Percentiles rank a stretch among this genome's conserved stretches.
Conservation (phyloP, 345 rosid species). For the Citrus glauca region DNA sequence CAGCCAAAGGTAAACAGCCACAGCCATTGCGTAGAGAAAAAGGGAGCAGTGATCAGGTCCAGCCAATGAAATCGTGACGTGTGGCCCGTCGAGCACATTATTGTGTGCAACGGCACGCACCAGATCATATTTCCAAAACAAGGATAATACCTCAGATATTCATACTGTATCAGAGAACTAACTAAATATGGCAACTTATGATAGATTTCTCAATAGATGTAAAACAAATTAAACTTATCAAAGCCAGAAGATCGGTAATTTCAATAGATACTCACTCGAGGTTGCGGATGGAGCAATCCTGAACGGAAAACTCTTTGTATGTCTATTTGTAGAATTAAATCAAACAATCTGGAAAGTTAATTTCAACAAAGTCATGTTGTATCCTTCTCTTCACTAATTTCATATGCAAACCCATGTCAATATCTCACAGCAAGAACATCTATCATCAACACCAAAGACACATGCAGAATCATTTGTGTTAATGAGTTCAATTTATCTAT, state of each 20-base stretch:
- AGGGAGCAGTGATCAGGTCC: no score
- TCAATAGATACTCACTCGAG: constrained; percentile 62
- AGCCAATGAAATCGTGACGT: no score
- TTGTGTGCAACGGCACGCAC: no score
- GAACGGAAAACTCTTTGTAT: constrained; percentile 83
- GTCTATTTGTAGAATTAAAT: constrained; percentile 43
- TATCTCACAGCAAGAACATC: neutral
- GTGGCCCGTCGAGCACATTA: no score
- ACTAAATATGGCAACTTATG: neutral
- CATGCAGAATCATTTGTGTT: no score
- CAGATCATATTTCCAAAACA: no score
- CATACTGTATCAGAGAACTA: neutral
- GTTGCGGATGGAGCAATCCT: constrained; percentile 78
- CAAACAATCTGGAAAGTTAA: constrained; percentile 29
- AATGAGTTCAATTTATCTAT: neutral
- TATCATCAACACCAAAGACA: neutral
- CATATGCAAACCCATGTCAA: neutral
- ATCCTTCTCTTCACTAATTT: neutral
- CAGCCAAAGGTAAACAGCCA: neutral
- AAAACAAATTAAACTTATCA: neutral
- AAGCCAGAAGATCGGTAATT: neutral
- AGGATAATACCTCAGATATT: neutral
- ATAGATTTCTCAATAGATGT: neutral
- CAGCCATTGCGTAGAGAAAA: neutral
- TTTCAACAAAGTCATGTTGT: neutral